Conservation (phyloP, 2,329 filamentous ascomycete genomes). For the Lasiodiplodia citricola region DNA sequence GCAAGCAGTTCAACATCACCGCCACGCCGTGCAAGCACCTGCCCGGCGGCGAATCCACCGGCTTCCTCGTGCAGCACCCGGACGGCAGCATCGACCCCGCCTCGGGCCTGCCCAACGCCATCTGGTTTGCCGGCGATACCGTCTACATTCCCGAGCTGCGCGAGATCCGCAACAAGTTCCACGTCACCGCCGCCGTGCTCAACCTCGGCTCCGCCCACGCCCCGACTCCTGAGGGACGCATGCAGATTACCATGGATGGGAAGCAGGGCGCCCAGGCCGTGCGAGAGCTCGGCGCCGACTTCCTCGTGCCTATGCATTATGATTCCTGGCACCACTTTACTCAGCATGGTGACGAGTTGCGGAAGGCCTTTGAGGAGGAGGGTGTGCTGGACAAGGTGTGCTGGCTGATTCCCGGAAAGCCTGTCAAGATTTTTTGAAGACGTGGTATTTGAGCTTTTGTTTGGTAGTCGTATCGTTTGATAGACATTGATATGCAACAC, state of each 20-base stretch:
- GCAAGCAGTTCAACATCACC: constrained; percentile 46
- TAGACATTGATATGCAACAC: no score
- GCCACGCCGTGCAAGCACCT: constrained; percentile 53
- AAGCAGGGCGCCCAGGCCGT: constrained; percentile 48
- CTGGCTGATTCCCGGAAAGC: background rate
- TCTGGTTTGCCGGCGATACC: constrained; percentile 58
- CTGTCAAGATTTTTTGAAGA: background rate
- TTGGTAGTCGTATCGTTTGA: no score
- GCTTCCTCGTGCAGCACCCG: constrained; percentile 49
- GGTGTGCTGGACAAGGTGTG: background rate
- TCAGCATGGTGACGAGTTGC: constrained; percentile 48
- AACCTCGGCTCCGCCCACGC: constrained; percentile 25
- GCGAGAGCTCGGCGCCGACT: constrained; percentile 47
- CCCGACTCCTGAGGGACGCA: constrained; percentile 29
- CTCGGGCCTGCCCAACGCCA: constrained; percentile 48
- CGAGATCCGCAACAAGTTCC: constrained; percentile 26
- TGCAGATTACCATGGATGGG: constrained; percentile 54
- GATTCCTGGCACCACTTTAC: constrained; percentile 53
- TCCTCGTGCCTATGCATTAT: constrained; percentile 55
- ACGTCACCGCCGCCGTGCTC: constrained; percentile 27
- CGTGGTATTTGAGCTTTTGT: no score
- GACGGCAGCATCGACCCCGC: constrained; percentile 42
- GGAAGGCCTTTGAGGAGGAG: constrained; percentile 10
- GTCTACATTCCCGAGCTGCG: constrained; percentile 50
- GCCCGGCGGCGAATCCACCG: constrained; percentile 52